These are phyloP conservation scores for Alternaria solani DNA, from an alignment of 2,329 filamentous ascomycete species.

Conservation along the genomic window DNA sequence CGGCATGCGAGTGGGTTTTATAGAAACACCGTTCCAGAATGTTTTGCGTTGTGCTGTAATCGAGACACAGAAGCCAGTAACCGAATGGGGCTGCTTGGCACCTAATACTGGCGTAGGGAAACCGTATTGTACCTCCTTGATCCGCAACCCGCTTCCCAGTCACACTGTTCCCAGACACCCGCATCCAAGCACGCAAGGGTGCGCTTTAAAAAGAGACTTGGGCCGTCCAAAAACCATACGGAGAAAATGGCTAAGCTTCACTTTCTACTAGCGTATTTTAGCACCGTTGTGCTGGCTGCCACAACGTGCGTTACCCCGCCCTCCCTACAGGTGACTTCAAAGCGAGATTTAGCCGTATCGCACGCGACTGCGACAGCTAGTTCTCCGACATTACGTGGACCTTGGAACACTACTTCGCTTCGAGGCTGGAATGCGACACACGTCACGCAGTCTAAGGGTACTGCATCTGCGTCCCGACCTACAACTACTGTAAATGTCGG, in stretches of 20 bases:
- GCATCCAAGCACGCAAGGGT: not conserved
- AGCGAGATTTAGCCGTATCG: not conserved
- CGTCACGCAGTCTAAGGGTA: not conserved
- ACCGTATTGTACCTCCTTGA: not conserved
- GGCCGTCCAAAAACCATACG: not conserved
- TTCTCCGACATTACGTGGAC: not conserved
- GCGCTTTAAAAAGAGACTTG: conserved; percentile 1
- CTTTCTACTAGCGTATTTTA: not conserved
- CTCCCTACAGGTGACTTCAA: not conserved
- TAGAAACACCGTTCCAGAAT: not conserved
- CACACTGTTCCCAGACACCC: conserved; percentile 1
- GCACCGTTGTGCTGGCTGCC: conserved; percentile 3
- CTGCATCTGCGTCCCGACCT: not conserved
- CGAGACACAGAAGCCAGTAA: not conserved
- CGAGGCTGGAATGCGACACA: not conserved
- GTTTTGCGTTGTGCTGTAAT: not conserved
- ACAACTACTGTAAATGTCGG: conserved; percentile 18
- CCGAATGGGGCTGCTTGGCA: not conserved
- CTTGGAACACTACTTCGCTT: not conserved
- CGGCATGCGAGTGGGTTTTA: not conserved
- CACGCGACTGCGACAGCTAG: not conserved
- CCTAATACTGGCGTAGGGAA: not conserved
- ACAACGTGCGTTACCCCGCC: not conserved
- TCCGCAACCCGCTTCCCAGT: not conserved
- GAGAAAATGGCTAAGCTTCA: not conserved